Percentiles rank a stretch among this genome's conserved stretches.
These are phyloP conservation scores for Thozetella sp. DNA, from an alignment of 495 filamentous ascomycete species.

Conservation along the genomic window DNA sequence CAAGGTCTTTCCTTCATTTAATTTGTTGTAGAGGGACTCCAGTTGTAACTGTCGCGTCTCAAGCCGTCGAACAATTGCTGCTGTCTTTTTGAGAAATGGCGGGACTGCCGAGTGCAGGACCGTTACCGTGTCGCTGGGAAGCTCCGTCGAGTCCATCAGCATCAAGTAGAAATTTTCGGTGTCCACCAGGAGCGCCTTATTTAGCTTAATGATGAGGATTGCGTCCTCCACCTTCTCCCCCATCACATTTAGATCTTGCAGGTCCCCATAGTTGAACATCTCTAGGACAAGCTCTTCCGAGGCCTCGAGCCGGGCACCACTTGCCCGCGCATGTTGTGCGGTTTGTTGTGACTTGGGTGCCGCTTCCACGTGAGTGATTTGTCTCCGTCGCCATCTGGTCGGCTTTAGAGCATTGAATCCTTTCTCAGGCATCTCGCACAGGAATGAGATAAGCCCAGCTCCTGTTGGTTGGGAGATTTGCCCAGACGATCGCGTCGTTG, in stretches of 20 bases:
- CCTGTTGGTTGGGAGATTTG: background rate
- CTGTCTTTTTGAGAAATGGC: slow-evolving; percentile 6
- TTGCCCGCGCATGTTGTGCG: background rate
- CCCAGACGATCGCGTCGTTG: background rate
- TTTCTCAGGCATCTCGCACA: background rate
- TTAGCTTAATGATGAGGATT: slow-evolving; percentile 26
- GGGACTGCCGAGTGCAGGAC: background rate
- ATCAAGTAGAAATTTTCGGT: slow-evolving; percentile 1
- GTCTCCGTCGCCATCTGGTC: background rate
- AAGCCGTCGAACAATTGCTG: slow-evolving; percentile 8
- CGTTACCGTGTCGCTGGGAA: background rate
- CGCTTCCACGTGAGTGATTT: background rate
- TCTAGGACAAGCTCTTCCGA: slow-evolving; percentile 5
- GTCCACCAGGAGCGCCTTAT: slow-evolving; percentile 22
- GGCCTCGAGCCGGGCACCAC: background rate
- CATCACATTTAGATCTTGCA: slow-evolving; percentile 35
- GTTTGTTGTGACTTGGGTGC: background rate
- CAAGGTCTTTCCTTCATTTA: slow-evolving; percentile 16
- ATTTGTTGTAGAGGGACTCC: slow-evolving; percentile 4
- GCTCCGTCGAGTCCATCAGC: background rate
- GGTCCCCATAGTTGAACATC: slow-evolving; percentile 27
- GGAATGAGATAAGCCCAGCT: background rate
- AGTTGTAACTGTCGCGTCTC: slow-evolving; percentile 12
- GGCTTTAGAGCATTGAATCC: background rate
- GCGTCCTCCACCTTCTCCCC: slow-evolving; percentile 35